phyloP scores from a whole-genome alignment of 257 asterid genomes.

The Nicotiana tomentosiformis region DNA sequence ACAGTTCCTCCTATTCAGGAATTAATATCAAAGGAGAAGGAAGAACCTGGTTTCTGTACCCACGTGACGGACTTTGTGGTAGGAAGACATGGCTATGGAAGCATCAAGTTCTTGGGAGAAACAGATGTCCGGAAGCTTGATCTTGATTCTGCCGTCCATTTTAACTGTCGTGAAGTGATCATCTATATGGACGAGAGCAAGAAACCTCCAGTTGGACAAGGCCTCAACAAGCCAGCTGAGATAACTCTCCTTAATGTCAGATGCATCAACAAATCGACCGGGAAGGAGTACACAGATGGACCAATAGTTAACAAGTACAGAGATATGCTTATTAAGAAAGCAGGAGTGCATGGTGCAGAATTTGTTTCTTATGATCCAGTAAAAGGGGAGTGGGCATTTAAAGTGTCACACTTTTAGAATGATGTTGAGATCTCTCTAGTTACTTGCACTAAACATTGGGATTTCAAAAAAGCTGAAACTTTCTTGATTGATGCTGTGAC shows the following conservation, averaged over 20 bases:
- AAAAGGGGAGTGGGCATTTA: constrained; percentile 77
- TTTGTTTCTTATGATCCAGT: constrained; percentile 67
- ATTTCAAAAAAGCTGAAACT: neutral
- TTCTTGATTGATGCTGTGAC: neutral
- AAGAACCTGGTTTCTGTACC: constrained; percentile 60
- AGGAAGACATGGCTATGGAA: constrained; percentile 63
- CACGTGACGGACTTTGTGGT: constrained; percentile 73
- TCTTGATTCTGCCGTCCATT: constrained; percentile 60
- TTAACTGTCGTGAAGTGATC: constrained; percentile 55
- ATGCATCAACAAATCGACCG: constrained; percentile 56
- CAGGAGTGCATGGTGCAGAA: constrained; percentile 68
- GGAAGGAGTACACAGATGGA: constrained; percentile 51
- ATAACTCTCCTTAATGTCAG: constrained; percentile 71
- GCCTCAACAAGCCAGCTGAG: constrained; percentile 81
- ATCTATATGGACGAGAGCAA: constrained; percentile 66
- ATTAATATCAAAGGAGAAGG: constrained; percentile 59
- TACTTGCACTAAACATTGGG: neutral
- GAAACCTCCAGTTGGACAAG: constrained; percentile 77
- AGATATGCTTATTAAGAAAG: constrained; percentile 57
- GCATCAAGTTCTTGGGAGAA: constrained; percentile 81
- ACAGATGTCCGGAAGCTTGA: constrained; percentile 78
- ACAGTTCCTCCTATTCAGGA: constrained; percentile 21
- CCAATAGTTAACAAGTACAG: constrained; percentile 53
- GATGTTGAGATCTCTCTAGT: neutral
- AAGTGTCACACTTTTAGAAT: constrained; percentile 50